Conservation (phyloP, 139 green algal species). For the Tetraselmis chui region DNA sequence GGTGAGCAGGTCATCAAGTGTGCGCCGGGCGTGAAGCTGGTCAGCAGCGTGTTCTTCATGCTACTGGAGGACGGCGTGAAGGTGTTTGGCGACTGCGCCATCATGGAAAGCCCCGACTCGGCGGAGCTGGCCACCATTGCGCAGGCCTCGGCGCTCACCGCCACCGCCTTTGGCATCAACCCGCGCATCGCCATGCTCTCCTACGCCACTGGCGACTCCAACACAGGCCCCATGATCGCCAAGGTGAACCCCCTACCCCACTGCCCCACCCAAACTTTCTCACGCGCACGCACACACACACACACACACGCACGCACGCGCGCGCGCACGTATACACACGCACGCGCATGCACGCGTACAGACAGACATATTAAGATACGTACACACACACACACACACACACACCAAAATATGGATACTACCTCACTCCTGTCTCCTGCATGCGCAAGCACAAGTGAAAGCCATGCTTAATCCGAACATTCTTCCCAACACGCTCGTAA, state of each 20-base stretch:
- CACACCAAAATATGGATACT: too few relatives aligned
- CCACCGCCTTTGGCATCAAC: constrained; percentile 75
- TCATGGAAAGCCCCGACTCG: constrained; percentile 71
- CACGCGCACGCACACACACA: too few relatives aligned
- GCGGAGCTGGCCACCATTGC: constrained; percentile 77
- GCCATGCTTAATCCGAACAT: too few relatives aligned
- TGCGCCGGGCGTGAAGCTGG: constrained; percentile 16
- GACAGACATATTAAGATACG: too few relatives aligned
- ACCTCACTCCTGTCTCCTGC: too few relatives aligned
- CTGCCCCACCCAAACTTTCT: too few relatives aligned
- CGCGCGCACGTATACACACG: too few relatives aligned
- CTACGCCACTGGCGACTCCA: constrained; percentile 72
- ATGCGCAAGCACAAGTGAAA: too few relatives aligned
- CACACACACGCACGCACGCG: too few relatives aligned
- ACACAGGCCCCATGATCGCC: constrained; percentile 37
- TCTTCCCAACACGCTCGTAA: too few relatives aligned
- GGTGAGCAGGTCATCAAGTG: not conserved
- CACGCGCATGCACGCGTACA: too few relatives aligned
- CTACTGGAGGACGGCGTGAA: constrained; percentile 38
- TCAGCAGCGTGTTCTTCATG: constrained; percentile 92
- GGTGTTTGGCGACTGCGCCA: constrained; percentile 86
- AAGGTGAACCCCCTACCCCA: not conserved
- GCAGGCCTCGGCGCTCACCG: constrained; percentile 64
- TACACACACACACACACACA: too few relatives aligned
- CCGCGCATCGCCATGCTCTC: constrained; percentile 85